Evolutionary conservation across 2,329 filamentous ascomycete species (phyloP), one percentile per base, ranked within the genome.

Genomic region (Diplocarpon mali): DNA sequence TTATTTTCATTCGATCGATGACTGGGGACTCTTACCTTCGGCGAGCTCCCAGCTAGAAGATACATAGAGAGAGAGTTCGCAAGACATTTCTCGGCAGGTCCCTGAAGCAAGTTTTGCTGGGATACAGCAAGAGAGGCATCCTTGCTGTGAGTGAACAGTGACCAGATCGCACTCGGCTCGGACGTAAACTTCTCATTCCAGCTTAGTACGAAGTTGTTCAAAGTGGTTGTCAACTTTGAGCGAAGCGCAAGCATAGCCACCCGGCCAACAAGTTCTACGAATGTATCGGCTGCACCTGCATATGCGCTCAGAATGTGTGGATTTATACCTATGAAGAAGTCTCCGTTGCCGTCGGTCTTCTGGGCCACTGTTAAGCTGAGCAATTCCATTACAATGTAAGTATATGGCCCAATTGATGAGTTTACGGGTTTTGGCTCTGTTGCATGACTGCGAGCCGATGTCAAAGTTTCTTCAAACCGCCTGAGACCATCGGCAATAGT

Each of bases 31-130:
- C 20, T 38, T 52, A 60, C 53, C 24, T 54, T 50, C 37, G 46
- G 46, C 12, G 45, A 46, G 27, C 54, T 38, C 14, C 56, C 59
- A 17, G 57, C 58, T 16, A 60, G 16, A 14, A 58, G 34, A 16
- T 53, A 55, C 24, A 51, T 50, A 8, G 52, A 51, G 11, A 59
- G 35, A 24, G 52, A 44, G 20, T 47, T 52, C 6, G 48, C 45
- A 12, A 50, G 17, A 20, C 47, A 51, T 27, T 54, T 55, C 16
- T 60, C 52, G 8, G 31, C 7, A 3, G 54, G 53, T 3, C 49
- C 52, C 24, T 29, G 4, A 1, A 38, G 30, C 6, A 52, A 39
- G 30, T 52, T 39, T 24, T 45, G 35, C 29, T 54, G 50, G 1
- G 45, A 32, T 20, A 29, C 15, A 3, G 34, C 36, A 9, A 51